These are phyloP conservation scores for Filosporella fistucella DNA, from an alignment of 495 filamentous ascomycete genomes.

Conservation along the genomic window DNA sequence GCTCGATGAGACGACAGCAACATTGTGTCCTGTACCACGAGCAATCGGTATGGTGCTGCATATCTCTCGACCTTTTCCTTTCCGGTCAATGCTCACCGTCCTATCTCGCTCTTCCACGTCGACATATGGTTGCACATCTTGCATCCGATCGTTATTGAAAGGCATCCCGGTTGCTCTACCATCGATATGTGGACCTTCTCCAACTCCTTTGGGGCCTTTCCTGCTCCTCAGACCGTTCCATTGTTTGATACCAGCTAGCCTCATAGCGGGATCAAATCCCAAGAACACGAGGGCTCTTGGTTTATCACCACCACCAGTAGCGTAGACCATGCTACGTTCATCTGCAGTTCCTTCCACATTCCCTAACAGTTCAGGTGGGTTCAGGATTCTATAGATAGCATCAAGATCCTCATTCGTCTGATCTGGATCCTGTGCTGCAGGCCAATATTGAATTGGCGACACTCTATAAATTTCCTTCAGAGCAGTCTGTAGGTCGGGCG, in stretches of 20 bases:
- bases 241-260: slow-evolving; percentile 29
- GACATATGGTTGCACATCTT: neutral
- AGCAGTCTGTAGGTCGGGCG: slow-evolving; percentile 20
- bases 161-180: slow-evolving; percentile 11
- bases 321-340: slow-evolving; percentile 58
- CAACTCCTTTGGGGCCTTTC: slow-evolving; percentile 12
- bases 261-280: slow-evolving; percentile 57
- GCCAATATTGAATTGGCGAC: slow-evolving; percentile 54
- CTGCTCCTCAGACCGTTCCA: slow-evolving; percentile 19
- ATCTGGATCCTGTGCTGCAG: slow-evolving; percentile 35
- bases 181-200: slow-evolving; percentile 21
- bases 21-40: neutral
- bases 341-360: slow-evolving; percentile 50
- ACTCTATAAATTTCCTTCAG: slow-evolving; percentile 45
- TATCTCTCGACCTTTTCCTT: slow-evolving; percentile 16
- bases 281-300: slow-evolving; percentile 53
- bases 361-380: slow-evolving; percentile 43
- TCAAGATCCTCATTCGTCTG: slow-evolving; percentile 27
- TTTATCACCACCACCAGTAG: slow-evolving; percentile 32
- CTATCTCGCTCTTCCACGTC: slow-evolving; percentile 16
- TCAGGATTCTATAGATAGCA: slow-evolving; percentile 51
- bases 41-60: neutral
- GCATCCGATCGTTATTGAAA: neutral
- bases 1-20: neutral
- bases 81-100: slow-evolving; percentile 14